Conservation (phyloP, 23 red algal species). For the Cyanidium caldarium region DNA sequence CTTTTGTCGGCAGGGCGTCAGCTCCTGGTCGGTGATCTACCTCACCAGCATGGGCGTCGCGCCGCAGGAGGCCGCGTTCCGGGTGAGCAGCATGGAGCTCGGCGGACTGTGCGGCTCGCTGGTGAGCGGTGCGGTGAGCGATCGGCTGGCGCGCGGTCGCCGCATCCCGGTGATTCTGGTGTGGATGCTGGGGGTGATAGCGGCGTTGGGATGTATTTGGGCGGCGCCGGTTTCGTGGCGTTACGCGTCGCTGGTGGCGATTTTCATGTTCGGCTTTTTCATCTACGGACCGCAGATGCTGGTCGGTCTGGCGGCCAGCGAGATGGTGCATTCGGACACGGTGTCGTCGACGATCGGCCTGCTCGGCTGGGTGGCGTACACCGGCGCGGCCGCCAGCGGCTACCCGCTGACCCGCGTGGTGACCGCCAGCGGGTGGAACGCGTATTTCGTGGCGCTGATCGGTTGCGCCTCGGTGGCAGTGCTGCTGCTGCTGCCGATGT, state of each 20-base stretch:
- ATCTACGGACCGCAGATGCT: conserved; percentile 99
- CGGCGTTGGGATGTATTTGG: conserved; percentile 47
- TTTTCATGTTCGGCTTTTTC: conserved; percentile 96
- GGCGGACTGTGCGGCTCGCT: conserved; percentile 87
- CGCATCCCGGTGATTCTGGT: conserved; percentile 93
- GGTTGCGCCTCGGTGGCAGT: conserved; percentile 55
- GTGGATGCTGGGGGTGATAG: conserved; percentile 84
- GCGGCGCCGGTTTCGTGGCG: conserved; percentile 52
- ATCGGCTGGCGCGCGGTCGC: conserved; percentile 86
- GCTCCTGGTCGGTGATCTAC: conserved; percentile 86
- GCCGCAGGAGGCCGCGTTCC: conserved; percentile 93
- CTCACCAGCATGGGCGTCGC: conserved; percentile 79
- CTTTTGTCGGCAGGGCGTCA: conserved; percentile 91
- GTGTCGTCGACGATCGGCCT: conserved; percentile 91
- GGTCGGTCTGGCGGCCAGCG: conserved; percentile 82
- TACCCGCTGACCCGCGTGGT: conserved; percentile 87
- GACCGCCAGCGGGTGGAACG: conserved; percentile 65
- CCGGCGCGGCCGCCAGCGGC: conserved; percentile 77
- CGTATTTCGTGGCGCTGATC: conserved; percentile 69
- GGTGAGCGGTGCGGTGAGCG: conserved; percentile 72
- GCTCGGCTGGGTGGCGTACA: conserved; percentile 95
- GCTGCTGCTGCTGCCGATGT: conserved; percentile 89
- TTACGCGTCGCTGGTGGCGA: conserved; percentile 59
- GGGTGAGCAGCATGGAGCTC: conserved; percentile 95
- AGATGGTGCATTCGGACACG: conserved; percentile 70